Evolutionary conservation across 2,329 filamentous ascomycete species (phyloP), one percentile per base, ranked within the genome.

Genomic region (Chrysoporthe cubensis): DNA sequence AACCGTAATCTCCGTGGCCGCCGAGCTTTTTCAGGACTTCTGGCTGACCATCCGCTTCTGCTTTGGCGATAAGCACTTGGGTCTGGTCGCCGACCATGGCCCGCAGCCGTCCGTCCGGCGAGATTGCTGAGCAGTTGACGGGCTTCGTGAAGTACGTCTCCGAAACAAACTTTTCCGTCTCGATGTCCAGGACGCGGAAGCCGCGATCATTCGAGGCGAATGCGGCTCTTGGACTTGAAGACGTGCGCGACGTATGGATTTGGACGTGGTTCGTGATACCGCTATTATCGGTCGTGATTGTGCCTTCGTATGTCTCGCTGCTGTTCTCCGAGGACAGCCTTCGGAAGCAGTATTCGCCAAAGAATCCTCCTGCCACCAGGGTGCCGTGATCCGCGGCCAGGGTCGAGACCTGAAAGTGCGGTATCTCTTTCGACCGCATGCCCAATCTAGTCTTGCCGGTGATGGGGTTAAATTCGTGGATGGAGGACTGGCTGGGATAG

Each of bases 71-170:
- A 62, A 90, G 80, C 0, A 90, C 87, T 50, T 90, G 83, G 66
- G 82, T 80, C 68, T 84, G 82, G 73, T 95, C 92, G 59, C 92
- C 91, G 0, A 93, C 91, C 70, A 94, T 84, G 18, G 89, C 87
- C 61, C 92, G 88, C 72, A 94, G 81, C 3, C 91, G 87, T 65
- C 87, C 84, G 74, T 94, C 89, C 0, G 91, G 89, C 0, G 90
- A 92, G 1, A 91, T 83, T 1, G 90, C 88, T 0, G 90, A 87
- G 79, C 90, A 93, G 77, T 95, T 95, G 69, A 93, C 82, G 2
- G 91, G 83, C 71, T 86, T 85, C 0, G 83, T 77, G 75, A 90
- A 93, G 65, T 72, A 76, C 58, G 76, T 79, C 43, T 85, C 79
- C 48, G 83, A 80, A 5, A 87, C 79, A 70, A 91, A 87, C 34